Evolutionary conservation across 2,329 filamentous ascomycete species (phyloP).

Genomic region (Fusarium odoratissimum): DNA sequence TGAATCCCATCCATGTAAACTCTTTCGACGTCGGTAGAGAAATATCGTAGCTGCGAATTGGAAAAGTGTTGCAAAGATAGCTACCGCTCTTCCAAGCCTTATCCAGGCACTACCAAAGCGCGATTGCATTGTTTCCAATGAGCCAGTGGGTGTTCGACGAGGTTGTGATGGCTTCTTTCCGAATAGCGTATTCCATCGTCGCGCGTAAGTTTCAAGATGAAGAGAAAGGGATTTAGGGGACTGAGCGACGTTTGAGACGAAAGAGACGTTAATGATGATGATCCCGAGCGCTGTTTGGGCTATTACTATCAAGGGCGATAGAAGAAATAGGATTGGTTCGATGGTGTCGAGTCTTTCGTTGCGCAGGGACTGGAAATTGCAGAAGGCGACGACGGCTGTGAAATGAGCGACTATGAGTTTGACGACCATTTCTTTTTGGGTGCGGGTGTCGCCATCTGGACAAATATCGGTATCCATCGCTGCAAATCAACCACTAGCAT

Average conservation of each 20-base stretch:
- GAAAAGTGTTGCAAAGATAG: neutral
- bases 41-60: slow-evolving; percentile 18
- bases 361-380: slow-evolving; percentile 15
- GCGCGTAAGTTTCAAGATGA: neutral
- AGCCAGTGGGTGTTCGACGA: accelerated
- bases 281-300: slow-evolving; percentile 4
- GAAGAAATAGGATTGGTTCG: slow-evolving; percentile 17
- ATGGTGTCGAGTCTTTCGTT: slow-evolving; percentile 18
- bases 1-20: neutral
- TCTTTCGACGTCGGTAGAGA: neutral
- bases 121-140: accelerated
- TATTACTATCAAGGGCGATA: slow-evolving; percentile 2
- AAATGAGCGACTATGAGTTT: slow-evolving; percentile 25
- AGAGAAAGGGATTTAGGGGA: neutral
- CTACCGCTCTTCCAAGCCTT: neutral
- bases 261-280: neutral
- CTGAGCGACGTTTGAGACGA: neutral
- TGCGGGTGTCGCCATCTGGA: neutral
- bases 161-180: neutral
- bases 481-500: too few species aligned
- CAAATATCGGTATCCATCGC: neutral
- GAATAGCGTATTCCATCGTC: slow-evolving; percentile 6
- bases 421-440: slow-evolving; percentile 5
- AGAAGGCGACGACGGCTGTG: slow-evolving; percentile 10
- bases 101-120: neutral